A percentile compares a stretch with the other conserved stretches of the same genome.
phyloP scores from a whole-genome alignment of 164 flowering plant species.

The Vitis riparia region DNA sequence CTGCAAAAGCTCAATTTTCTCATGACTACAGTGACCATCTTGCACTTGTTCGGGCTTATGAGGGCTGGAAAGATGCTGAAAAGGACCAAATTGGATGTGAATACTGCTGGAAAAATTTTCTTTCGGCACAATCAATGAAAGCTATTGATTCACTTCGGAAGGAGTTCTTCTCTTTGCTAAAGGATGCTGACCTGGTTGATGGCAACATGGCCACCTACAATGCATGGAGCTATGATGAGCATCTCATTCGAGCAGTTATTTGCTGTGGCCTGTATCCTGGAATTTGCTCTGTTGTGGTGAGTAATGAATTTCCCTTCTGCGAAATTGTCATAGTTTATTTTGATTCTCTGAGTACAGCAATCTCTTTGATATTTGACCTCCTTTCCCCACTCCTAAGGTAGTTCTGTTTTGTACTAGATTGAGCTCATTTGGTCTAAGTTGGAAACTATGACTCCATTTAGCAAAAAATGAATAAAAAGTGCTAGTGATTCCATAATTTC shows the following conservation, averaged over 20 bases:
- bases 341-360: background rate
- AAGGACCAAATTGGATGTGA: conserved; percentile 63
- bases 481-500: background rate
- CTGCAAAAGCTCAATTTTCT: conserved; percentile 86
- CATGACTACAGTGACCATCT: conserved; percentile 82
- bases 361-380: background rate
- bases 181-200: conserved; percentile 75
- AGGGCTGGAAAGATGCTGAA: conserved; percentile 92
- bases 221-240: conserved; percentile 69
- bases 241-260: conserved; percentile 77
- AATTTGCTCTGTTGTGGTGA: conserved; percentile 88
- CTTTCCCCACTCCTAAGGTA: too few species aligned
- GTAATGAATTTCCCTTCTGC: conserved; percentile 16
- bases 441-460: background rate
- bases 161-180: conserved; percentile 73
- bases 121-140: conserved; percentile 84
- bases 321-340: background rate
- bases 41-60: conserved; percentile 82
- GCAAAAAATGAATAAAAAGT: background rate
- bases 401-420: background rate
- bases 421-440: background rate
- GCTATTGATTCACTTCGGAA: conserved; percentile 86
- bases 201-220: conserved; percentile 38
- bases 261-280: conserved; percentile 96
- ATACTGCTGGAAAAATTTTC: conserved; percentile 92